Evolutionary conservation across 2,329 filamentous ascomycete genomes (phyloP).

Genomic region (Colletotrichum sublineola): DNA sequence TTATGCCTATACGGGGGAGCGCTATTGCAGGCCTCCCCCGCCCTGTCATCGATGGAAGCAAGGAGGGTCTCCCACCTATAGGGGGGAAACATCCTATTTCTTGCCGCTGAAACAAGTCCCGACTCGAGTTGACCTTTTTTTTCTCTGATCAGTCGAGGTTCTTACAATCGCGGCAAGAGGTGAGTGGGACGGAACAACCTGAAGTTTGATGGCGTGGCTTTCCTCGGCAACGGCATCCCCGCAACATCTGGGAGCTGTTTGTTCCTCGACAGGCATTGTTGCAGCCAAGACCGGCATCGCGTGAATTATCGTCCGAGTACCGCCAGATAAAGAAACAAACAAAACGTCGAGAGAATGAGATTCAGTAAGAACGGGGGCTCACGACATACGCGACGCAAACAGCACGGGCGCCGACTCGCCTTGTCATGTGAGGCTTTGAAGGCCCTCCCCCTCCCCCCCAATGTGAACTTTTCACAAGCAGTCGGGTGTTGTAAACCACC

Average conservation of each 20-base stretch:
- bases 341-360: conserved; percentile 1
- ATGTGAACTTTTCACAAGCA: not conserved
- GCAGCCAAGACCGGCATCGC: conserved; percentile 24
- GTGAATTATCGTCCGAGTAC: not conserved
- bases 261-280: conserved; percentile 13
- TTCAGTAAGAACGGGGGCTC: not conserved
- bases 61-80: conserved; percentile 10
- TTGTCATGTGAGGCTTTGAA: conserved; percentile 8
- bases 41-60: not conserved
- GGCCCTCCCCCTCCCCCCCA: not conserved
- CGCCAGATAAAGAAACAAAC: conserved; percentile 17
- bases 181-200: conserved; percentile 22
- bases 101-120: conserved; percentile 34
- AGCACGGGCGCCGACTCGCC: not conserved
- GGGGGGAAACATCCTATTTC: not conserved
- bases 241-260: conserved; percentile 1
- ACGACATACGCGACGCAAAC: not conserved
- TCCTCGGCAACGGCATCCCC: conserved; percentile 11
- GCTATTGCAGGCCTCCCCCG: conserved; percentile 34
- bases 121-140: conserved; percentile 25
- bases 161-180: conserved; percentile 24
- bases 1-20: conserved; percentile 2
- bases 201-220: conserved; percentile 15
- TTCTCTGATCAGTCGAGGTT: conserved; percentile 28
- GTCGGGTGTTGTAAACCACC: not conserved